Evolutionary conservation across 1,284 basidiomycete species (phyloP).

Genomic region (Ganoderma resinaceum): DNA sequence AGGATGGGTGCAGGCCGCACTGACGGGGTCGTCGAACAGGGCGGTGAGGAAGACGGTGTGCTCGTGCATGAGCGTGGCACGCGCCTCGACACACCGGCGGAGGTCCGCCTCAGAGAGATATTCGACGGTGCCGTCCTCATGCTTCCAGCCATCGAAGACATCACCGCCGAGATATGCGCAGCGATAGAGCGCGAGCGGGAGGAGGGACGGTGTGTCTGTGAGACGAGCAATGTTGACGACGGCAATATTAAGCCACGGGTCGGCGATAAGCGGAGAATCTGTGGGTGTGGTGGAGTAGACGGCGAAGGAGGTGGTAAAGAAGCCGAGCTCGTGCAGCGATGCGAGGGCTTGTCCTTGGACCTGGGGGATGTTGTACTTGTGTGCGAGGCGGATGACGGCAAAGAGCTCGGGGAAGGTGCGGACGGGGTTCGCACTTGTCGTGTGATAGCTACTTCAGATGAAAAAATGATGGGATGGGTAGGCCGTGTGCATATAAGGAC

Average conservation of each 20-base stretch:
- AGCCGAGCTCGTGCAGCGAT: background rate
- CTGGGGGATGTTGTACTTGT: background rate
- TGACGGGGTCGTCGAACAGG: background rate
- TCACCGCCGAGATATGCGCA: constrained; percentile 2
- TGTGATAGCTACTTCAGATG: background rate
- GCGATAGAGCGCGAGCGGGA: constrained; percentile 14
- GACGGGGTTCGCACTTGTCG: background rate
- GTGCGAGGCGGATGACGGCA: background rate
- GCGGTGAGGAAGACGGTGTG: background rate
- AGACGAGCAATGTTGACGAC: constrained; percentile 18
- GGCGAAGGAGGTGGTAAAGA: background rate
- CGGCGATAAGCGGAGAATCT: background rate
- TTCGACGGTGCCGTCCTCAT: constrained; percentile 15
- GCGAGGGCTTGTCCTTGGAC: background rate
- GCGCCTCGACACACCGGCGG: constrained; percentile 6
- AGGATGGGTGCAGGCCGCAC: background rate
- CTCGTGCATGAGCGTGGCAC: background rate
- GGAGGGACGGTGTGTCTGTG: constrained; percentile 4
- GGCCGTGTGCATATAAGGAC: background rate
- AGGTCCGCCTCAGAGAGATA: constrained; percentile 5
- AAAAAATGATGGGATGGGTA: too few relatives aligned
- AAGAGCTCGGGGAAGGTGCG: background rate
- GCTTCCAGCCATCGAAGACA: constrained; percentile 14
- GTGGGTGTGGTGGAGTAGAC: background rate
- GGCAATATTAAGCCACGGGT: background rate